Base-by-base conservation (phyloP, 495 filamentous ascomycete species). In the Penicillium paradoxum region DNA sequence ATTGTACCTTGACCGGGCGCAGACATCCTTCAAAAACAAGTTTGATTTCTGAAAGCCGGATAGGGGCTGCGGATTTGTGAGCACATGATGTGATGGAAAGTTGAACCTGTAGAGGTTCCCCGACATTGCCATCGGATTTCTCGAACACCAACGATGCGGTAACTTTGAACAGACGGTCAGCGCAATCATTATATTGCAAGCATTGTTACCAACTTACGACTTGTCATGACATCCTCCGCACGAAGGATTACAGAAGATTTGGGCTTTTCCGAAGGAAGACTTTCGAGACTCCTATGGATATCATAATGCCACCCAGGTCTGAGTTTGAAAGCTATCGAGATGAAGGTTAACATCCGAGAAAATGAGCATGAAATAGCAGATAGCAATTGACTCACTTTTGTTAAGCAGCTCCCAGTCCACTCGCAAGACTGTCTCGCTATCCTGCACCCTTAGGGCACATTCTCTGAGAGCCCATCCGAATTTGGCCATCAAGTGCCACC, bases 351-450 rank as follows among this genome's bases (percentile, higher is more conserved):
- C 33, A 55, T 17, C 18, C 6, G 30, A 38, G 21, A 14, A 37
- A 24, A 33, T 17, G 24, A 6, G n/a, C n/a, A n/a, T n/a, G n/a
- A n/a, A n/a, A 42, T 17, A 21, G 22, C 37, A 21, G 25, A 8
- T 4, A 14, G 25, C 6, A 34, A 25, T 32, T 36, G 14, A 41
- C 86, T 67, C 66, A 91, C 87, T 72, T 53, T 70, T 74, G 58
- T 83, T 84, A 53, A 89, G 70, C 29, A 96, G 75, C 63, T 97
- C 92, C 83, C 91, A 92, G 47, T 90, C 85, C n/a, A 92, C 84
- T 32, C 81, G 79, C 24, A 96, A 63, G 9, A 91, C 70, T 13
- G 82, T 78, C 36, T 85, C 83, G 11, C 75, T 75, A 56, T 90
- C 82, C 11, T 83, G 79, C 11, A 77, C 65, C 45, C 78, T 77